Evolutionary conservation across 1,284 basidiomycete species (phyloP), one percentile per base, ranked within the genome.

Genomic region (Meripilus lineatus): DNA sequence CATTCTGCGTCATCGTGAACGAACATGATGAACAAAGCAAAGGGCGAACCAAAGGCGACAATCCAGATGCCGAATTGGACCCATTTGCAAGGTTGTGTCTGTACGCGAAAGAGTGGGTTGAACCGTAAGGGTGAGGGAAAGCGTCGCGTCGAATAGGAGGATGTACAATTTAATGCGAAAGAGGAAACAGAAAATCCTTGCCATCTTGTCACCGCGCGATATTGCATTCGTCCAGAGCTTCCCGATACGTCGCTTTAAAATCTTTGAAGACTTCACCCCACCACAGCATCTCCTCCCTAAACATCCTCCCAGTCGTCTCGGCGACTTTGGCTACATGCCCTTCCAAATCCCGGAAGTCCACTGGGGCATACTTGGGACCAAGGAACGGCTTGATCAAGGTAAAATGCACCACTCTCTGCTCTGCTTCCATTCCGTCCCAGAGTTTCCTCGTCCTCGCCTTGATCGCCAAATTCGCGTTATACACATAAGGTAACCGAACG

Each of bases 381-480:
- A 66, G 51, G 54, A 70, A 72, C 25, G 71, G 71, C 53, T 71
- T 72, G 22, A 56, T 54, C 30, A 65, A 44, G 30, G 71, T 70
- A 52, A 68, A 72, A 53, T 72, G 71, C 41, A 72, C 61, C 40
- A 72, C 55, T 28, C 65, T 57, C 44, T 67, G 58, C 48, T 67
- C 62, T 5, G 55, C 50, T 25, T 59, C 50, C 13, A 65, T 50
- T 4, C 58, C 60, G 37, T 53, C 46, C 71, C 71, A 74, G n/a
- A 72, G 44, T 40, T 24, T 38, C 22, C 61, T 60, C 44, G 55
- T 62, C 26, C 61, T 55, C 34, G 47, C 43, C 56, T 72, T 72
- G 54, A 71, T 69, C 7, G 65, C 70, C 10, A 73, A 57, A 51
- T 72, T 72, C 42, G 60, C 68, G 53, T 72, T 72, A 55, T 73